These are phyloP conservation scores for Hymenoscyphus repandus DNA, from an alignment of 2,329 filamentous ascomycete species.

Conservation along the genomic window DNA sequence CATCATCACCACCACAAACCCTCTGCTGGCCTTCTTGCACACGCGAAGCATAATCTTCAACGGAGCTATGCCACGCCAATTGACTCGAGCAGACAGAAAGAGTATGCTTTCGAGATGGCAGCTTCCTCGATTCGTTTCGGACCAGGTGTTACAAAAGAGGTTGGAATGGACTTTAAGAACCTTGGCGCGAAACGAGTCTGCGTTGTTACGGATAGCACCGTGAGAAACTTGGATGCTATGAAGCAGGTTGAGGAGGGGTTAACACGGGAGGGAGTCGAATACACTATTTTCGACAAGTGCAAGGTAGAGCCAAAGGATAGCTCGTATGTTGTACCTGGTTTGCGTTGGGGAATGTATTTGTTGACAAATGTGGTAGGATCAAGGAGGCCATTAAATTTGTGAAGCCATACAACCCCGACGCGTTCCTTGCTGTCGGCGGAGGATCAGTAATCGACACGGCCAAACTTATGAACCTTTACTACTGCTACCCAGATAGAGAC, in stretches of 20 bases:
- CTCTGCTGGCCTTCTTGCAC: constrained; percentile 34
- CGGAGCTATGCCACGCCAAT: constrained; percentile 69
- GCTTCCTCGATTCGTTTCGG: constrained; percentile 93
- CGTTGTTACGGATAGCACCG: constrained; percentile 84
- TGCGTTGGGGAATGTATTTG: not conserved
- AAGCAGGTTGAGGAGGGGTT: constrained; percentile 80
- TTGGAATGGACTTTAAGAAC: constrained; percentile 96
- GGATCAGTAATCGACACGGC: constrained; percentile 97
- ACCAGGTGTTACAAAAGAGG: constrained; percentile 86
- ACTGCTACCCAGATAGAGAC: constrained; percentile 81
- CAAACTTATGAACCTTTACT: constrained; percentile 98
- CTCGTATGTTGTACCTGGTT: constrained; percentile 51
- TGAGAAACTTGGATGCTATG: constrained; percentile 82
- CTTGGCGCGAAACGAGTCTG: constrained; percentile 81
- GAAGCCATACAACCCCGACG: constrained; percentile 76
- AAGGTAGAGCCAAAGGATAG: constrained; percentile 91
- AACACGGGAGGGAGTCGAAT: constrained; percentile 71
- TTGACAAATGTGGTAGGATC: constrained; percentile 48
- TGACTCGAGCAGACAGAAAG: constrained; percentile 69
- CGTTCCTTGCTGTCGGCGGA: constrained; percentile 86
- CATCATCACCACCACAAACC: constrained; percentile 59
- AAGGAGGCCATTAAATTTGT: constrained; percentile 84
- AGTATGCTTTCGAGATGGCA: constrained; percentile 99
- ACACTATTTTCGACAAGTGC: constrained; percentile 74
- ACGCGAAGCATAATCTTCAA: constrained; percentile 41